phyloP scores from a whole-genome alignment of 176 grass and related monocot species.

The Puya raimondii region DNA sequence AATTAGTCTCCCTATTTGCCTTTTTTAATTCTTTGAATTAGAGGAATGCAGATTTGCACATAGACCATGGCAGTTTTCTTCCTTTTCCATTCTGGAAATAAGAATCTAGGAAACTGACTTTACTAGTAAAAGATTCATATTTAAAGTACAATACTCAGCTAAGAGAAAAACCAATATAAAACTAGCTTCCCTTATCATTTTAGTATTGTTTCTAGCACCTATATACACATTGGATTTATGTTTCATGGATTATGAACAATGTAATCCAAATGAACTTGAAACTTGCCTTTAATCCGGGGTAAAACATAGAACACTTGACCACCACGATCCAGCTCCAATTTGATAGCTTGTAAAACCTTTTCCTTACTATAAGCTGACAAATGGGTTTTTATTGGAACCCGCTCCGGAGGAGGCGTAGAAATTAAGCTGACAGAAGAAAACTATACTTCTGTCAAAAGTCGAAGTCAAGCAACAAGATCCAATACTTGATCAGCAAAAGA shows the following conservation, averaged over 20 bases:
- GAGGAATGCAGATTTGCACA: too few species aligned
- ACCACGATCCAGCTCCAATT: conserved; percentile 66
- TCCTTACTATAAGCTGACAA: conserved; percentile 75
- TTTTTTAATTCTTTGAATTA: neutral
- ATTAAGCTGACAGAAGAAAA: conserved; percentile 66
- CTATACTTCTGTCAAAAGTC: conserved; percentile 6
- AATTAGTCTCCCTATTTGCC: neutral
- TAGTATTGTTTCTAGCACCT: too few species aligned
- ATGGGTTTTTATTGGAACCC: conserved; percentile 85
- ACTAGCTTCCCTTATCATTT: too few species aligned
- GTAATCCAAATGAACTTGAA: conserved; percentile 17
- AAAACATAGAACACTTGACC: conserved; percentile 99
- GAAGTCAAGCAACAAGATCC: neutral
- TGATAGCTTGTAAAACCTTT: conserved; percentile 70
- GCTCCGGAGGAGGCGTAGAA: conserved; percentile 88
- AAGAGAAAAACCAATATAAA: too few species aligned
- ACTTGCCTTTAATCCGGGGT: conserved; percentile 79
- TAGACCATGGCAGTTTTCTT: too few species aligned
- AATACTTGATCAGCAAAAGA: neutral
- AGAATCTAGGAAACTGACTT: too few species aligned
- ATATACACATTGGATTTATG: too few species aligned
- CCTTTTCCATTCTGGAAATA: too few species aligned
- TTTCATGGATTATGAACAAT: neutral
- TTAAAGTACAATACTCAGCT: too few species aligned
- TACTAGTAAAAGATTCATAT: too few species aligned